Percentiles rank a stretch among this genome's conserved stretches.
These are phyloP conservation scores for Carpinus fangiana DNA, from an alignment of 306 rosid species.

Conservation along the genomic window DNA sequence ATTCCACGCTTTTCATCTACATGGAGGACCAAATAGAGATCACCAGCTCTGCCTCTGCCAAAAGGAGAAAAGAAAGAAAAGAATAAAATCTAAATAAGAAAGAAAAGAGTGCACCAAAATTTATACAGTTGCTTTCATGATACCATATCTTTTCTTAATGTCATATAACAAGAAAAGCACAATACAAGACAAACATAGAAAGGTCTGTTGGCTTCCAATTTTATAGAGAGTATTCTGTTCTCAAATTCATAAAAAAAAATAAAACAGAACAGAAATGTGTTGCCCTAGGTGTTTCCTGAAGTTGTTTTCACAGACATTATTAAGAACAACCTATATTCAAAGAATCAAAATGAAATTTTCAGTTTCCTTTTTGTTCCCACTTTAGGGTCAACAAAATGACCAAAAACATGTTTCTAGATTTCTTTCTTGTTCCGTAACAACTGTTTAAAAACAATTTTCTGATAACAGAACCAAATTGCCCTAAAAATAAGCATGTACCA, in stretches of 20 bases:
- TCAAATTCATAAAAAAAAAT: neutral
- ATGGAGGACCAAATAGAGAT: slow-evolving; percentile 77
- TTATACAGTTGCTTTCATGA: neutral
- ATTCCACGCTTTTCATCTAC: slow-evolving; percentile 69
- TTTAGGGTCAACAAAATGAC: neutral
- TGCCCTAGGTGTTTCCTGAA: neutral
- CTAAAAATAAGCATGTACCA: neutral
- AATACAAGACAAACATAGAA: neutral
- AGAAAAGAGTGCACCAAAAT: slow-evolving; percentile 21
- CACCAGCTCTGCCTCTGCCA: slow-evolving; percentile 67
- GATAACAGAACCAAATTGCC: neutral
- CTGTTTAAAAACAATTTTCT: neutral
- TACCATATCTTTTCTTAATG: neutral
- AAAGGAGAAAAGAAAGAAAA: neutral
- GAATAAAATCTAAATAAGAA: neutral
- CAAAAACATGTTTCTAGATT: neutral
- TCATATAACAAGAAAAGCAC: neutral
- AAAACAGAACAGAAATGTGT: neutral
- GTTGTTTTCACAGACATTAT: neutral
- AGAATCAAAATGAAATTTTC: too few species aligned
- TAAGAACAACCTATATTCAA: too few species aligned
- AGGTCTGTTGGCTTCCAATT: neutral
- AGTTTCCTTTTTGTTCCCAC: too few species aligned
- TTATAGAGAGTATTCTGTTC: neutral
- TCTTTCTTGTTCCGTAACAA: neutral